Base-by-base conservation (phyloP, 2,329 filamentous ascomycete genomes). In the Ophiostoma populinum region DNA sequence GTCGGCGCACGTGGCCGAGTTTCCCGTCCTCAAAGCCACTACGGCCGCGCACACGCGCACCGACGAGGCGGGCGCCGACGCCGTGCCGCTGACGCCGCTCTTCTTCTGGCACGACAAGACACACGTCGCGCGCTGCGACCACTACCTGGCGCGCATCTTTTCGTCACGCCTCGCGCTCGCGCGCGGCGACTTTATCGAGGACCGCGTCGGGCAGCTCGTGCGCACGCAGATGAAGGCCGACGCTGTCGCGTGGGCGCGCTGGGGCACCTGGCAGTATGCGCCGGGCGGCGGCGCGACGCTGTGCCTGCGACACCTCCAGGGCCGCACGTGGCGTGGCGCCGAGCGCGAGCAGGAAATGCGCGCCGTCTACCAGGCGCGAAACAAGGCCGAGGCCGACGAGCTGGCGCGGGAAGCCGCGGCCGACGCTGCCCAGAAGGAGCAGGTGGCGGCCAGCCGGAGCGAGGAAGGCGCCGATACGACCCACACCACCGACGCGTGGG, bases 91-190 rank as follows among this genome's bases (percentile, higher is more conserved):
- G 26, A 70, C 66, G 1, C 66, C 66, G 0, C 54, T 70, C 36
- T 70, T 68, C 49, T 67, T 70, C 44, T 70, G 66, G 66, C 65
- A 70, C 37, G 66, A 70, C 40, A 70, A 70, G 43, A 65, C 66
- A 0, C 66, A 70, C 37, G 40, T 70, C 3, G 65, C 60, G 1
- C 58, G 56, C 4, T 59, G 55, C 0, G 43, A 49, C 2, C 66
- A 70, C 42, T 70, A 70, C 37, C 52, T 69, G 0, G 44, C 50
- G 1, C 53, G 58, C 1, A 58, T 70, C 1, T 70, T 70, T 32
- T 58, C 65, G 0, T 59, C 54, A 1, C 55, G 64, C 2, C 45
- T 67, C 12, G 61, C 66, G 2, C 57, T 70, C 42, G 49, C 57
- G 5, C 52, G 65, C 1, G 66, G 66, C 0, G 62, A 59, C 6